A percentile compares a stretch with the other conserved stretches of the same genome.
Conservation (phyloP, 164 flowering plant genomes). For the Berberis thunbergii region DNA sequence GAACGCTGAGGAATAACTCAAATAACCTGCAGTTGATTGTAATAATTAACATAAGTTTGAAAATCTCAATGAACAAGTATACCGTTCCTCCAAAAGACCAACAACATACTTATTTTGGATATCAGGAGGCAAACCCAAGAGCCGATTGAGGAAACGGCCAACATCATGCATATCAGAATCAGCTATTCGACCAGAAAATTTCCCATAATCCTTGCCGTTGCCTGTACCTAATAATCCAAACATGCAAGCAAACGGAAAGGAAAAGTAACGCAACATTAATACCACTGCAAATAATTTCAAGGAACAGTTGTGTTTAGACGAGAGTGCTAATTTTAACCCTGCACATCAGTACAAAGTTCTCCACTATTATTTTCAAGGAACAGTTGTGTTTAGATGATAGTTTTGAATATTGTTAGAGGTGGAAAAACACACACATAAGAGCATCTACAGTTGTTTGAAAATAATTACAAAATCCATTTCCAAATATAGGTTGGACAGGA, state of each 20-base stretch:
- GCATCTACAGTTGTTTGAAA: too few species aligned
- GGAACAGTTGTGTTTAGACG: too few species aligned
- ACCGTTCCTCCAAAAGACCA: background rate
- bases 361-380: too few species aligned
- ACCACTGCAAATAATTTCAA: too few species aligned
- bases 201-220: conserved; percentile 69
- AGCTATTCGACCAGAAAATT: conserved; percentile 73
- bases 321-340: too few species aligned
- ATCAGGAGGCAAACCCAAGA: conserved; percentile 89
- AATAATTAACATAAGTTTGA: background rate
- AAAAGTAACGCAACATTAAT: background rate
- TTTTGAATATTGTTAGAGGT: too few species aligned
- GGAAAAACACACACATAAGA: too few species aligned
- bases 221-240: conserved; percentile 26
- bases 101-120: conserved; percentile 75
- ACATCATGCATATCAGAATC: conserved; percentile 99
- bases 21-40: conserved; percentile 52
- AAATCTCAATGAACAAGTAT: background rate
- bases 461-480: too few species aligned
- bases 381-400: too few species aligned
- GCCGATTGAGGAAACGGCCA: conserved; percentile 93
- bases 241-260: background rate
- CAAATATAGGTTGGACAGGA: too few species aligned
- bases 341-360: too few species aligned
- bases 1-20: conserved; percentile 76